Evolutionary conservation across 192 early-diverging fungal species (phyloP).

Genomic region (Linnemannia schmuckeri): DNA sequence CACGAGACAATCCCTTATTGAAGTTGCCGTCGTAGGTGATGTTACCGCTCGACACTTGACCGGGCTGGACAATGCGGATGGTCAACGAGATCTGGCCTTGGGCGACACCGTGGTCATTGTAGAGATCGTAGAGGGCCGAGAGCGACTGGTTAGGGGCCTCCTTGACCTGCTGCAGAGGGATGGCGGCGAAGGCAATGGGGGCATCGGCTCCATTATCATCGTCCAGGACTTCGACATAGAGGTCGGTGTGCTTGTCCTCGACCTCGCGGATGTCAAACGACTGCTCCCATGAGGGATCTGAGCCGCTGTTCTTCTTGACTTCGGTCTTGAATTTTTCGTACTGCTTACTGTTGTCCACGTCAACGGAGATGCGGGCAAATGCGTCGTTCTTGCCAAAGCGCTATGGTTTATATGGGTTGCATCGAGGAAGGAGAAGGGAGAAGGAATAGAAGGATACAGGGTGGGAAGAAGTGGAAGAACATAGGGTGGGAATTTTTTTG

Average conservation of each 20-base stretch:
- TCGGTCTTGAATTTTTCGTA: conserved; percentile 57
- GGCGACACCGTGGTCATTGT: conserved; percentile 35
- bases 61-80: conserved; percentile 25
- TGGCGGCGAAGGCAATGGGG: conserved; percentile 57
- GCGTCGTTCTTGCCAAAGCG: conserved; percentile 56
- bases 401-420: neutral
- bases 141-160: conserved; percentile 26
- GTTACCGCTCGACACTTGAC: conserved; percentile 1
- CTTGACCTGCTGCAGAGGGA: conserved; percentile 54
- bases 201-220: conserved; percentile 41
- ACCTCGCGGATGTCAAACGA: conserved; percentile 39
- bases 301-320: conserved; percentile 46
- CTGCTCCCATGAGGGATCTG: conserved; percentile 56
- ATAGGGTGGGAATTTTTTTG: neutral
- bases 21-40: conserved; percentile 20
- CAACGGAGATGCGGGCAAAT: conserved; percentile 46
- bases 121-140: conserved; percentile 53
- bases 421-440: neutral
- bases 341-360: conserved; percentile 33
- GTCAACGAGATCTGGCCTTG: conserved; percentile 48
- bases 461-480: neutral
- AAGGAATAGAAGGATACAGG: neutral
- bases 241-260: conserved; percentile 15
- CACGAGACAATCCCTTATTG: conserved; percentile 19
- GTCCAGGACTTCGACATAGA: conserved; percentile 60